phyloP scores from a whole-genome alignment of 2,329 filamentous ascomycete genomes.

The Fusarium veterinarium region DNA sequence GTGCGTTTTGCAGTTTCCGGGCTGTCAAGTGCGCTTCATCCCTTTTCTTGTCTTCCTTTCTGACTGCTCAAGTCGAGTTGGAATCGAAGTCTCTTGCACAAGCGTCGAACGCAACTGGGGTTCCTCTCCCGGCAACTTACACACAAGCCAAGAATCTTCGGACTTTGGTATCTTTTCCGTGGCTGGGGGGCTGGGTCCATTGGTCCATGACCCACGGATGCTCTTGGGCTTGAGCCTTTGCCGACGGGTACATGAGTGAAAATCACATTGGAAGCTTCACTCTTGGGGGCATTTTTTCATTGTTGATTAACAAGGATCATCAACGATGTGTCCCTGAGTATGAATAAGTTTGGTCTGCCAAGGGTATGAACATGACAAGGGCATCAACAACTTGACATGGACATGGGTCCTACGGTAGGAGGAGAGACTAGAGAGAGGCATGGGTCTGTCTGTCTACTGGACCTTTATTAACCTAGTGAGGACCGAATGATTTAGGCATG shows the following conservation, averaged over 20 bases:
- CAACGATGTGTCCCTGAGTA: not conserved
- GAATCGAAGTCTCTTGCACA: conserved; percentile 5
- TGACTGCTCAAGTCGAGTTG: conserved; percentile 11
- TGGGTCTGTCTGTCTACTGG: not conserved
- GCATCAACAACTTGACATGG: conserved; percentile 6
- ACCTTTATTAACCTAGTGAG: not conserved
- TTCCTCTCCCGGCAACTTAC: conserved; percentile 34
- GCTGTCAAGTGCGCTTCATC: not conserved
- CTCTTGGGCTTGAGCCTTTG: conserved; percentile 4
- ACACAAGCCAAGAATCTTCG: conserved; percentile 21
- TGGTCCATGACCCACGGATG: conserved; percentile 4
- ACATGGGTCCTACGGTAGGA: conserved; percentile 1
- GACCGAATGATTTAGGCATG: not conserved
- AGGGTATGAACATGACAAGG: conserved; percentile 15
- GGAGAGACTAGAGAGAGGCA: not conserved
- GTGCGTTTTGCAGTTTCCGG: not conserved
- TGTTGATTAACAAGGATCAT: conserved; percentile 5
- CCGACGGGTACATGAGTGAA: conserved; percentile 11
- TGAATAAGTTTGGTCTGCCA: not conserved
- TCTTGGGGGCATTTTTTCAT: not conserved
- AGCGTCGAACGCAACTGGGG: conserved; percentile 12
- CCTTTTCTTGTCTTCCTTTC: not conserved
- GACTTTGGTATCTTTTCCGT: conserved; percentile 13
- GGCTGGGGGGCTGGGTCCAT: conserved; percentile 15
- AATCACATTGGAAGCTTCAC: not conserved